phyloP scores from a whole-genome alignment of 164 flowering plant genomes.

The Vitis cinerea region DNA sequence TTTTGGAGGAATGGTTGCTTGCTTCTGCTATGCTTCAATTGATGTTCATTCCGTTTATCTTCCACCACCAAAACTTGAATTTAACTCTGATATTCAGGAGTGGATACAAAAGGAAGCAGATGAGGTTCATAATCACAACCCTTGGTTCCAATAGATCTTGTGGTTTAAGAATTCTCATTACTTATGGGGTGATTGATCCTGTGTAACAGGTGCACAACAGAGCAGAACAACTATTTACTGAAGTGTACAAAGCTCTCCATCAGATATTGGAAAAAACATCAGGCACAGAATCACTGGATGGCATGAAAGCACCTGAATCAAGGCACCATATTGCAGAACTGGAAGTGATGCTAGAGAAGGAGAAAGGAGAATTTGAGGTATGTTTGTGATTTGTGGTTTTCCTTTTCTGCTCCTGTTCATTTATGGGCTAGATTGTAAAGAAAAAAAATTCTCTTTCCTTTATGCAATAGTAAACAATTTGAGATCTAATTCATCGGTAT shows the following conservation, averaged over 20 bases:
- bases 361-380: conserved; percentile 73
- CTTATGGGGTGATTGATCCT: conserved; percentile 12
- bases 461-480: no score
- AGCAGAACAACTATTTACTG: conserved; percentile 45
- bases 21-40: conserved; percentile 87
- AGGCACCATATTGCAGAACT: conserved; percentile 46
- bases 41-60: conserved; percentile 76
- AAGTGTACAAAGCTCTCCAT: no score
- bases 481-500: no score
- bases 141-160: neutral
- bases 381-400: neutral
- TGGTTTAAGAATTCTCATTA: conserved; percentile 1
- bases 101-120: conserved; percentile 69
- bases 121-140: conserved; percentile 42
- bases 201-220: conserved; percentile 44
- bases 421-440: no score
- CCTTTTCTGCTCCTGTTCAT: neutral
- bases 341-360: conserved; percentile 50
- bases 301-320: conserved; percentile 35
- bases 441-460: no score
- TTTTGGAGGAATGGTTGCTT: conserved; percentile 88
- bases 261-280: neutral
- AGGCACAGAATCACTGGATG: conserved; percentile 21
- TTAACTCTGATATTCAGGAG: conserved; percentile 56
- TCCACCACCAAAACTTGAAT: conserved; percentile 74